Percentiles rank a stretch among this genome's conserved stretches.
phyloP scores from a whole-genome alignment of 768 basidiomycete genomes.

The Pleurotus eryngii region DNA sequence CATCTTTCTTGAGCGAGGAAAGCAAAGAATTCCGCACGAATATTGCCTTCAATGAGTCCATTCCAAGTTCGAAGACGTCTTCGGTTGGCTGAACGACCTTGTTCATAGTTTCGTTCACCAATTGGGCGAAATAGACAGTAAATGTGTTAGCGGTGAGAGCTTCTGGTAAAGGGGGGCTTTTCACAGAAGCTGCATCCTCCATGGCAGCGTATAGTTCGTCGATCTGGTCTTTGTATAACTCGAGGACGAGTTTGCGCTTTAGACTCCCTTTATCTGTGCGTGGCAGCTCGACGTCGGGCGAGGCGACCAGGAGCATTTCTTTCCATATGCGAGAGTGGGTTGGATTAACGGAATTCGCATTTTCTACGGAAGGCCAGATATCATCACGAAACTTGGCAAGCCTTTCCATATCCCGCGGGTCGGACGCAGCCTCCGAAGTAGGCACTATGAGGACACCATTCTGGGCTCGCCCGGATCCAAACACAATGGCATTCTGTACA shows the following conservation, averaged over 20 bases:
- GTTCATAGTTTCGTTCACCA: not conserved
- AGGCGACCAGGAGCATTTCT: conserved; percentile 47
- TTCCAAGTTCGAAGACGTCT: not conserved
- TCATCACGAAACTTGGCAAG: conserved; percentile 27
- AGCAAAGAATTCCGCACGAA: not conserved
- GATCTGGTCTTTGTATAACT: conserved; percentile 3
- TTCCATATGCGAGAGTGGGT: conserved; percentile 3
- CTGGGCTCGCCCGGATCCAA: conserved; percentile 31
- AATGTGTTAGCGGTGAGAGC: not conserved
- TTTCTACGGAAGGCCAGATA: conserved; percentile 35
- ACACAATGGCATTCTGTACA: conserved; percentile 33
- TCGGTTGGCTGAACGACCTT: not conserved
- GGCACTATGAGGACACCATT: conserved; percentile 30
- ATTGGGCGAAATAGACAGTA: not conserved
- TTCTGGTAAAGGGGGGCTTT: not conserved
- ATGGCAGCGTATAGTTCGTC: not conserved
- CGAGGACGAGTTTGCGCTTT: conserved; percentile 35
- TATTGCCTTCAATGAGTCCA: not conserved
- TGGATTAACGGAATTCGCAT: not conserved
- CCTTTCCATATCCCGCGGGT: conserved; percentile 22
- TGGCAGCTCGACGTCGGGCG: conserved; percentile 5
- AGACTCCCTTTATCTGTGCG: conserved; percentile 24
- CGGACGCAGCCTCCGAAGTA: conserved; percentile 18
- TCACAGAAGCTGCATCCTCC: not conserved
- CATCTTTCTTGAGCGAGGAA: not conserved